These are phyloP conservation scores for Daucus carota DNA, from an alignment of 129 eudicot species.

Conservation along the genomic window DNA sequence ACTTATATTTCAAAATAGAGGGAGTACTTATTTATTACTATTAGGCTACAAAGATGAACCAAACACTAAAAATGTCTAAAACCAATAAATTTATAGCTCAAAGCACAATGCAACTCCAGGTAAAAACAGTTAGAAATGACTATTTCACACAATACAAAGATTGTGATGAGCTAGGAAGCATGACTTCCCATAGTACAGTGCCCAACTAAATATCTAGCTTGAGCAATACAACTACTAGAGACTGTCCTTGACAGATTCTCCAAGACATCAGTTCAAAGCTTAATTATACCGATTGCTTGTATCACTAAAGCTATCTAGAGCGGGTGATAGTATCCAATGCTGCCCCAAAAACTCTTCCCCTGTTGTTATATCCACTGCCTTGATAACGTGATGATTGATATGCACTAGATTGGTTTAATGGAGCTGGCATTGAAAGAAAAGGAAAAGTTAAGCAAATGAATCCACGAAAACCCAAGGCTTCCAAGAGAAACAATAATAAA, in stretches of 20 bases:
- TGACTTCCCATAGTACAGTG: background rate
- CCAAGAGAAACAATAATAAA: background rate
- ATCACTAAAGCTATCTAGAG: background rate
- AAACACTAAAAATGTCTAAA: background rate
- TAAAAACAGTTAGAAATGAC: background rate
- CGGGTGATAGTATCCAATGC: background rate
- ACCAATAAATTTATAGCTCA: background rate
- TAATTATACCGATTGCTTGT: background rate
- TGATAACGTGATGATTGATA: background rate
- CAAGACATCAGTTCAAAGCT: background rate
- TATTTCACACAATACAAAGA: background rate
- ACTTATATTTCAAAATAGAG: too few species aligned
- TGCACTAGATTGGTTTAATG: background rate
- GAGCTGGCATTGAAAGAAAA: background rate
- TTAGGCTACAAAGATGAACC: background rate
- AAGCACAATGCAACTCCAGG: background rate
- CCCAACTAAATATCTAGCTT: background rate
- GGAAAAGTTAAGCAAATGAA: background rate
- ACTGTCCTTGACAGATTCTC: background rate
- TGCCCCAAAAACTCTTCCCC: conserved; percentile 1
- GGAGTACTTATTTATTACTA: too few species aligned
- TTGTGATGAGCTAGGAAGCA: background rate
- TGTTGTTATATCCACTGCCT: background rate
- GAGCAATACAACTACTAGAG: background rate
- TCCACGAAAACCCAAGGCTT: background rate